phyloP scores from a whole-genome alignment of 352 stramenopile genomes.

The Pelagophyceae sp. region DNA sequence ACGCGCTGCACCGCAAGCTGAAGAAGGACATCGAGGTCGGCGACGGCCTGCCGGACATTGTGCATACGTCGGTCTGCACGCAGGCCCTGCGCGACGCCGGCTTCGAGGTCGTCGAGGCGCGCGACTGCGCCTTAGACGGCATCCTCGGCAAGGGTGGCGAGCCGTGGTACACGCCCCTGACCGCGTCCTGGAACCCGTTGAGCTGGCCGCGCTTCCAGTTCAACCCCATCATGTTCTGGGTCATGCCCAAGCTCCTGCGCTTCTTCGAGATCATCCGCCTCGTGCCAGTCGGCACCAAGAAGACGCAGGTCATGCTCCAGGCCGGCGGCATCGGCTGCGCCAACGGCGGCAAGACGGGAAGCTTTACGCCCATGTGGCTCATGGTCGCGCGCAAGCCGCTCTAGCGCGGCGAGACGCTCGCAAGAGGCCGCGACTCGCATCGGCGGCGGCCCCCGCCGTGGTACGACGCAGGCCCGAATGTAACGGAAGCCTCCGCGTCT shows the following conservation, averaged over 20 bases:
- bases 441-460: too few relatives aligned
- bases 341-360: slow-evolving; percentile 35
- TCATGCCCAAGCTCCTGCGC: slow-evolving; percentile 34
- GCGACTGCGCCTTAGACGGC: slow-evolving; percentile 45
- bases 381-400: slow-evolving; percentile 42
- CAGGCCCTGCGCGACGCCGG: slow-evolving; percentile 42
- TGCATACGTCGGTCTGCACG: slow-evolving; percentile 39
- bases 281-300: slow-evolving; percentile 38
- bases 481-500: too few relatives aligned
- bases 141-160: slow-evolving; percentile 35
- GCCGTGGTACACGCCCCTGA: slow-evolving; percentile 46
- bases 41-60: slow-evolving; percentile 61
- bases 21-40: slow-evolving; percentile 67
- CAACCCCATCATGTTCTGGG: slow-evolving; percentile 33
- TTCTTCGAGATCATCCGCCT: slow-evolving; percentile 41
- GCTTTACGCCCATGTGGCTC: slow-evolving; percentile 46
- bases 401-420: too few relatives aligned
- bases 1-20: slow-evolving; percentile 51
- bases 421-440: too few relatives aligned
- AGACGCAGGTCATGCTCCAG: slow-evolving; percentile 47
- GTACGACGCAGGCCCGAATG: too few relatives aligned
- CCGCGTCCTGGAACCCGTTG: slow-evolving; percentile 41
- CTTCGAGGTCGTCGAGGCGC: slow-evolving; percentile 50
- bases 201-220: slow-evolving; percentile 45
- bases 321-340: slow-evolving; percentile 42